Percentiles rank a stretch among this genome's conserved stretches.
phyloP scores from a whole-genome alignment of 2,329 filamentous ascomycete species.

The Pseudogymnoascus sp. region DNA sequence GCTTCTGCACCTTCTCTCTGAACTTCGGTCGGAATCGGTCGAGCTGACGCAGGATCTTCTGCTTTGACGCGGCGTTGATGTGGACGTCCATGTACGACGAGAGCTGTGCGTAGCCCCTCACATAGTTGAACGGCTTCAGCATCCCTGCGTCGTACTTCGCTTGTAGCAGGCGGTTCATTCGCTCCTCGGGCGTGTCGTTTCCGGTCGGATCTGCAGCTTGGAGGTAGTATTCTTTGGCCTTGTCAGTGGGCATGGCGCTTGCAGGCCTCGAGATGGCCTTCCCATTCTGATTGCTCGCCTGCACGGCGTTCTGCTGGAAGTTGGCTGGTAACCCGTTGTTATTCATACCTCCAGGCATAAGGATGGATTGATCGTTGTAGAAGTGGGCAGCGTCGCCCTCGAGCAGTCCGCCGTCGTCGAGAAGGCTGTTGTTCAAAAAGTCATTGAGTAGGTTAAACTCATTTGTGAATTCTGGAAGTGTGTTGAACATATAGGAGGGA shows the following conservation, averaged over 20 bases:
- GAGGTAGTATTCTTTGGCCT: slow-evolving; percentile 85
- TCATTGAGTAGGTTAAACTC: slow-evolving; percentile 97
- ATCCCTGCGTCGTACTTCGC: slow-evolving; percentile 95
- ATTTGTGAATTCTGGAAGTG: slow-evolving; percentile 72
- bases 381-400: slow-evolving; percentile 57
- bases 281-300: slow-evolving; percentile 34
- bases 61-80: slow-evolving; percentile 70
- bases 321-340: slow-evolving; percentile 27
- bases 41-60: slow-evolving; percentile 85
- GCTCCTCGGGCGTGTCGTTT: slow-evolving; percentile 77
- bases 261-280: slow-evolving; percentile 52
- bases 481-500: slow-evolving; percentile 88
- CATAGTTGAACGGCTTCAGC: slow-evolving; percentile 95
- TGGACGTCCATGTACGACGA: slow-evolving; percentile 88
- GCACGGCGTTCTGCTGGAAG: slow-evolving; percentile 26
- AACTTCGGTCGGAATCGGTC: slow-evolving; percentile 94
- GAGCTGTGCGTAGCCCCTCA: slow-evolving; percentile 86
- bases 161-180: slow-evolving; percentile 87
- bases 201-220: slow-evolving; percentile 92
- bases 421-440: slow-evolving; percentile 82
- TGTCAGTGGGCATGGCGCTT: slow-evolving; percentile 48
- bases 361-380: slow-evolving; percentile 45
- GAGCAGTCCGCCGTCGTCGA: slow-evolving; percentile 71
- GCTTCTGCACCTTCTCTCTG: slow-evolving; percentile 80
- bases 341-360: slow-evolving; percentile 39